Evolutionary conservation across 2,329 filamentous ascomycete species (phyloP).

Genomic region (Pseudofabraea citricarpa): DNA sequence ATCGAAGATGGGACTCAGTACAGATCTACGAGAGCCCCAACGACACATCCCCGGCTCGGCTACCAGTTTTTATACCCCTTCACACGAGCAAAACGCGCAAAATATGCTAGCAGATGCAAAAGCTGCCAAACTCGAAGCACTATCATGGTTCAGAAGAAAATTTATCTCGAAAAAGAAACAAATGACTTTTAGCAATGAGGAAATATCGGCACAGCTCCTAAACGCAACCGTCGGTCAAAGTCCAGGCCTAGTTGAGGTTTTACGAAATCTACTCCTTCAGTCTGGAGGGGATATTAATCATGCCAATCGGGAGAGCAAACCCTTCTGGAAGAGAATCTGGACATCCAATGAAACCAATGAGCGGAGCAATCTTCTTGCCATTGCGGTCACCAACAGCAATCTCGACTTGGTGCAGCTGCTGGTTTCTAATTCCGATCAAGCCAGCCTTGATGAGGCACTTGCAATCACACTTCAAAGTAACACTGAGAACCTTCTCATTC

Average conservation of each 20-base stretch:
- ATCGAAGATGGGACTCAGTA: too few relatives aligned
- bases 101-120: too few relatives aligned
- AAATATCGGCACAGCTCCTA: background rate
- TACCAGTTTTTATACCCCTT: too few relatives aligned
- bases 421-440: slow-evolving; percentile 1
- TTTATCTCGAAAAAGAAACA: too few relatives aligned
- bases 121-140: too few relatives aligned
- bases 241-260: background rate
- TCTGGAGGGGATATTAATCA: background rate
- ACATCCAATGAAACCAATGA: background rate
- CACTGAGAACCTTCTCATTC: background rate
- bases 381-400: background rate
- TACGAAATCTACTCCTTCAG: background rate
- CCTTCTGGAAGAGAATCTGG: background rate
- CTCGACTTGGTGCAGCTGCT: background rate
- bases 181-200: too few relatives aligned
- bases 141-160: too few relatives aligned
- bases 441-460: slow-evolving; percentile 2
- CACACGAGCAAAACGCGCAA: too few relatives aligned
- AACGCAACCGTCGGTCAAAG: background rate
- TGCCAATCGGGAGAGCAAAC: background rate
- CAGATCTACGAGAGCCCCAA: too few relatives aligned
- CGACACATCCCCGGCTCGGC: too few relatives aligned
- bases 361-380: background rate
- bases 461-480: background rate